Base-by-base conservation (phyloP, 176 grass and related monocot species). In the Pharus latifolius region DNA sequence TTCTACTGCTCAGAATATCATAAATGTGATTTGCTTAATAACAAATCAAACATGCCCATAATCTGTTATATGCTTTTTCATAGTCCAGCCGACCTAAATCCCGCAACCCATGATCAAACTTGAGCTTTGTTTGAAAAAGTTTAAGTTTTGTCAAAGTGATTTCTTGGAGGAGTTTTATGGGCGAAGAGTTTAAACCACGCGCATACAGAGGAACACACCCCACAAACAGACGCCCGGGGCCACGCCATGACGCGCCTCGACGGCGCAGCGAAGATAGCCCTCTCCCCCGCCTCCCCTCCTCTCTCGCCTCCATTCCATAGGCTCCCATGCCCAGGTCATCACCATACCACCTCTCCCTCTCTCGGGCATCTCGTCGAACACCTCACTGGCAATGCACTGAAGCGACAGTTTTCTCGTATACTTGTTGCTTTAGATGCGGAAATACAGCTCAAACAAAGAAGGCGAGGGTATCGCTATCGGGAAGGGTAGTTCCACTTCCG, bases 311-410 rank as follows among this genome's bases (percentile, higher is more conserved):
- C 56, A 51, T 25, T 65, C 71, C 38, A 40, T 51, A 3, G 64
- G 68, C 53, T 84, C 67, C 44, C 25, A 38, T 43, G 69, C 77
- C 78, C 84, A 91, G 81, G 91, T 96, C 31, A 47, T 54, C 60
- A 42, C 30, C 50, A 6, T 9, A 1, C 32, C 7, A 7, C 51
- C 29, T 8, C 30, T 56, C 17, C 2, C 28, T 19, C 19, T 28
- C 0, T 70, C 28, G 17, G 16, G 72, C 79, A 80, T 84, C 84
- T 57, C 72, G 40, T 87, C 85, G 85, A 92, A 74, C 85, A 75
- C 60, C 58, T 80, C 44, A n/a, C 38, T 51, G 44, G 61, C 38
- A 15, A 5, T 31, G 23, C 37, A 44, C 56, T 71, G n/a, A 1
- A 16, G 15, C 18, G 25, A 38, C 5, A n/a, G 15, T 3, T 2